Percentiles rank a stretch among this genome's conserved stretches.
Conservation (phyloP, 306 rosid genomes). For the Cucurbita moschata region DNA sequence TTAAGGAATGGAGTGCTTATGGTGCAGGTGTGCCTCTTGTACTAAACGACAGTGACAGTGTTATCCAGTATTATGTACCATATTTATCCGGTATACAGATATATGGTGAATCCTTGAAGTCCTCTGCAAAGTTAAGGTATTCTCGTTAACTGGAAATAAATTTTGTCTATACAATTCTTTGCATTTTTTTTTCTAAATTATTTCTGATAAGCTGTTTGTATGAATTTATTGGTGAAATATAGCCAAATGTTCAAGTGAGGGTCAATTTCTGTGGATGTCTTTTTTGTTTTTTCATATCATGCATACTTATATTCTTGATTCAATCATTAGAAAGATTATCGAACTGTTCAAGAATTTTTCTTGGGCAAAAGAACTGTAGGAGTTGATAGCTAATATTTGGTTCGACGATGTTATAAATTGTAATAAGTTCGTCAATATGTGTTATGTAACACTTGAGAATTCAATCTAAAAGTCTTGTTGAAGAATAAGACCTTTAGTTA, state of each 20-base stretch:
- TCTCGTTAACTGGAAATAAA: not conserved
- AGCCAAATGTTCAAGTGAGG: not conserved
- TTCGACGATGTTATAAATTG: not conserved
- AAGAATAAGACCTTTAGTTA: too few relatives aligned
- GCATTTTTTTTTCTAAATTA: not conserved
- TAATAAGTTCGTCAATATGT: not conserved
- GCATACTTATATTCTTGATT: not conserved
- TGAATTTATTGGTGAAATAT: not conserved
- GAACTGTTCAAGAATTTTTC: not conserved
- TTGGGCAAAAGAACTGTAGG: not conserved
- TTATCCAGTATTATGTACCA: slow-evolving; percentile 77
- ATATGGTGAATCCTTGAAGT: slow-evolving; percentile 29
- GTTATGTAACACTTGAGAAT: too few relatives aligned
- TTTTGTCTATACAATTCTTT: not conserved
- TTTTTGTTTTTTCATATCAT: not conserved
- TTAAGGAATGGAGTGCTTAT: slow-evolving; percentile 88
- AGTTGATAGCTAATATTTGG: not conserved
- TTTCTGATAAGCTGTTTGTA: not conserved
- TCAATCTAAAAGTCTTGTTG: too few relatives aligned
- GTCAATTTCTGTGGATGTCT: not conserved
- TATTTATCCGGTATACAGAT: slow-evolving; percentile 82
- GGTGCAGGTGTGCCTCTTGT: slow-evolving; percentile 92
- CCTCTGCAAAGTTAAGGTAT: slow-evolving; percentile 48
- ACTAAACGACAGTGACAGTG: slow-evolving; percentile 49
- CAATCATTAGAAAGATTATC: not conserved